Conservation (phyloP, 371 early-diverging fungal genomes). For the Mucor lusitanicus region DNA sequence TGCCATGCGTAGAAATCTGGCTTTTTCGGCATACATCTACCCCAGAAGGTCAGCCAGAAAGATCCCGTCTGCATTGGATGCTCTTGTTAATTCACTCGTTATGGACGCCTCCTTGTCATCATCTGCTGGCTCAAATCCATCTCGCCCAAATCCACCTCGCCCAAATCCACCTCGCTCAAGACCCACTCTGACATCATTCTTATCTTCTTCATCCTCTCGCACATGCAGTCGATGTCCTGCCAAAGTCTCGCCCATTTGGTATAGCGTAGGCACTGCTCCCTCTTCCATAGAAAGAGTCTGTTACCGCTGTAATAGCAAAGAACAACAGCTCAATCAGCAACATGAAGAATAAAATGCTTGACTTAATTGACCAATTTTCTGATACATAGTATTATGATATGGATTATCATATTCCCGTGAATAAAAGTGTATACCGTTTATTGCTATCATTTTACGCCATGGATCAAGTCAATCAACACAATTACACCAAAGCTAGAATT, state of each 20-base stretch:
- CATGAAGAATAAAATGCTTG: too few species aligned
- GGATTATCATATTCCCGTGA: too few species aligned
- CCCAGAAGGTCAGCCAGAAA: not conserved
- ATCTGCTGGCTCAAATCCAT: not conserved
- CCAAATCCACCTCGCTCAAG: too few species aligned
- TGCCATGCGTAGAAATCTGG: conserved; percentile 33
- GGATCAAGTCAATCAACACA: too few species aligned
- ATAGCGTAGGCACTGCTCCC: not conserved
- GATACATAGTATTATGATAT: too few species aligned
- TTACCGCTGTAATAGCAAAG: conserved; percentile 14
- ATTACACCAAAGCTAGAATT: too few species aligned
- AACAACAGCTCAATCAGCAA: not conserved
- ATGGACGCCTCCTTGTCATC: conserved; percentile 2
- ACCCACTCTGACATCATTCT: not conserved
- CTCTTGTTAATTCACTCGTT: conserved; percentile 12
- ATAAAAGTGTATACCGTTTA: too few species aligned
- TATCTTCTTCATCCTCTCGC: not conserved
- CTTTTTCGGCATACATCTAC: not conserved
- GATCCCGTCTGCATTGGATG: conserved; percentile 15
- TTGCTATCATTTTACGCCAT: too few species aligned
- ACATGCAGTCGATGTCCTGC: conserved; percentile 8
- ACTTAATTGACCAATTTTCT: too few species aligned
- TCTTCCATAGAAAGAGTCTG: conserved; percentile 12
- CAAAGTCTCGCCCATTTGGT: conserved; percentile 23
- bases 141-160: too few species aligned